Evolutionary conservation across 1,284 basidiomycete genomes (phyloP).

Genomic region (Puccinia horiana): DNA sequence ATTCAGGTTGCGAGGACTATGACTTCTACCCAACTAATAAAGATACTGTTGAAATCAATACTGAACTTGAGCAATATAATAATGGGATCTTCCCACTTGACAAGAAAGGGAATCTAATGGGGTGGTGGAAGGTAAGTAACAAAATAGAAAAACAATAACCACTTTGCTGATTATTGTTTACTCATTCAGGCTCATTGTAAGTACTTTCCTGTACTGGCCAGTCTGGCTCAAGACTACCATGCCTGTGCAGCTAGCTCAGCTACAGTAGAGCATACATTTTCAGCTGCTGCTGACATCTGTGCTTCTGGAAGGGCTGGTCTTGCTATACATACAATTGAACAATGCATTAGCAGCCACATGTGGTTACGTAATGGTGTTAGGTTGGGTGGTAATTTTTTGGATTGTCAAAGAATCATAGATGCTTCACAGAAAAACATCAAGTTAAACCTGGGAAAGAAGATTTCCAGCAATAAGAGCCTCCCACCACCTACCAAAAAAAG

Average conservation of each 20-base stretch:
- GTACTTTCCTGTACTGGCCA: not conserved
- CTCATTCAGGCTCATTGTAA: not conserved
- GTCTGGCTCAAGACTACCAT: not conserved
- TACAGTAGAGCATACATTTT: not conserved
- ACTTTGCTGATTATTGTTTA: not conserved
- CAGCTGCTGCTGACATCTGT: not conserved
- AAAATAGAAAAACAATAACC: too few relatives aligned
- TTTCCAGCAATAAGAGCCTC: too few relatives aligned
- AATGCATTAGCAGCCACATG: too few relatives aligned
- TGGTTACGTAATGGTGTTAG: too few relatives aligned
- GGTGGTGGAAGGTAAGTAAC: slow-evolving; percentile 5
- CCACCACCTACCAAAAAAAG: too few relatives aligned
- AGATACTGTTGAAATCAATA: not conserved
- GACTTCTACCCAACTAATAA: not conserved
- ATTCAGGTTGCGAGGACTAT: not conserved
- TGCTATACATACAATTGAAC: too few relatives aligned
- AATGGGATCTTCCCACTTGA: not conserved
- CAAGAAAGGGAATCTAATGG: not conserved
- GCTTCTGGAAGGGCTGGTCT: too few relatives aligned
- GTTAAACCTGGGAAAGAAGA: too few relatives aligned
- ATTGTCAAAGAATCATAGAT: too few relatives aligned
- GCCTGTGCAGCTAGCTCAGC: not conserved
- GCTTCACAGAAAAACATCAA: too few relatives aligned
- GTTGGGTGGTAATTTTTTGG: too few relatives aligned
- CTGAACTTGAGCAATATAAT: not conserved